These are phyloP conservation scores for Juglanconis juglandina DNA, from an alignment of 2,329 filamentous ascomycete species.

Conservation along the genomic window DNA sequence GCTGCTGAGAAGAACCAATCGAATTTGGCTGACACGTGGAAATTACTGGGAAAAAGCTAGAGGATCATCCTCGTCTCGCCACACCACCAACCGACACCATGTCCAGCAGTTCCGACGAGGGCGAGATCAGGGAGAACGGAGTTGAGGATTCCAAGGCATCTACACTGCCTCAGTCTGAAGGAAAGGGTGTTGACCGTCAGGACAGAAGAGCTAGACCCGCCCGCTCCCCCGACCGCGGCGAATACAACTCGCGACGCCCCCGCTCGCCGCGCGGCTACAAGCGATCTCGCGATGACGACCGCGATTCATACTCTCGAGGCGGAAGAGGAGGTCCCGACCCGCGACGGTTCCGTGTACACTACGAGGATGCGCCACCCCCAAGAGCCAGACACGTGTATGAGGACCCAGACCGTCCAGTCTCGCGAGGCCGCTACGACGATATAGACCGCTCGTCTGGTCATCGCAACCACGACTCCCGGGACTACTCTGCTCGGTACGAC, in stretches of 20 bases:
- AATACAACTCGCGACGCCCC: conserved; percentile 44
- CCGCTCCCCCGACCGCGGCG: conserved; percentile 52
- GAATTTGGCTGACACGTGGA: conserved; percentile 21
- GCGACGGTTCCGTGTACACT: conserved; percentile 58
- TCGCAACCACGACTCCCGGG: conserved; percentile 19
- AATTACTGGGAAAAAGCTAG: conserved; percentile 10
- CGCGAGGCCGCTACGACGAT: conserved; percentile 48
- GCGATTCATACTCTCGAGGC: conserved; percentile 42
- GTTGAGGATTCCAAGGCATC: conserved; percentile 73
- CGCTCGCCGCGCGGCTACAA: conserved; percentile 66
- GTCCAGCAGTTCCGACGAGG: conserved; percentile 71
- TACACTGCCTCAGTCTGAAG: conserved; percentile 72
- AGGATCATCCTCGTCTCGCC: conserved; percentile 16
- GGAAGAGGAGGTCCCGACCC: conserved; percentile 49
- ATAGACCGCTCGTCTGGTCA: conserved; percentile 44
- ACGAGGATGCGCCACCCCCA: conserved; percentile 54
- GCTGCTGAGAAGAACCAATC: conserved; percentile 6
- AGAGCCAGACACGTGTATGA: conserved; percentile 50
- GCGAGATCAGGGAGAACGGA: conserved; percentile 77
- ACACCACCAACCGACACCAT: conserved; percentile 21
- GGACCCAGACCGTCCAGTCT: conserved; percentile 32
- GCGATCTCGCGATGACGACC: conserved; percentile 62
- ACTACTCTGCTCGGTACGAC: conserved; percentile 41
- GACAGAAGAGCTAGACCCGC: conserved; percentile 70
- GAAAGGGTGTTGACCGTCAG: conserved; percentile 86